A percentile compares a stretch with the other conserved stretches of the same genome.
Evolutionary conservation across 495 filamentous ascomycete species (phyloP).

Genomic region (Polyplosphaeria fusca): DNA sequence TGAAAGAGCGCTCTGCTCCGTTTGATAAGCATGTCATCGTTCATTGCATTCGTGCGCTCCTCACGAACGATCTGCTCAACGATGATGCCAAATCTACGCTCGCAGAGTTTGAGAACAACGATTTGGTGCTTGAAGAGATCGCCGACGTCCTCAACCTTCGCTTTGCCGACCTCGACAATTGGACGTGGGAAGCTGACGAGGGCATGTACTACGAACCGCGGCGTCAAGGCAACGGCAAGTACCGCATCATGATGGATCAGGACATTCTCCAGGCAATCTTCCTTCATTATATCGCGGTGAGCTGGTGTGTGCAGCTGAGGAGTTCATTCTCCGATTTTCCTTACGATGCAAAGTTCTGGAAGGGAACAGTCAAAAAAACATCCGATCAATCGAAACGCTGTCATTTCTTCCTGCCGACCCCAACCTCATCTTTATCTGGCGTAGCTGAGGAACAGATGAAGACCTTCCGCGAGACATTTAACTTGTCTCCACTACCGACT

Average conservation of each 20-base stretch:
- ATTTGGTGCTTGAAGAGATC: conserved; percentile 14
- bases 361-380: too few species aligned
- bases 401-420: too few species aligned
- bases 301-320: neutral
- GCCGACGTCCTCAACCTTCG: conserved; percentile 12
- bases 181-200: conserved; percentile 8
- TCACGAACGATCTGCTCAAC: conserved; percentile 11
- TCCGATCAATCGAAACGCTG: too few species aligned
- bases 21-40: neutral
- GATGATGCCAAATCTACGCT: conserved; percentile 11
- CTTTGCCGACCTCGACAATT: conserved; percentile 14
- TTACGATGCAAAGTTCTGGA: conserved; percentile 2
- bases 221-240: conserved; percentile 15
- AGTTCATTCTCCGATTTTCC: neutral
- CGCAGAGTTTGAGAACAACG: conserved; percentile 1
- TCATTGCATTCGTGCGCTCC: conserved; percentile 1
- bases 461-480: too few species aligned
- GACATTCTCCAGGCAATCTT: conserved; percentile 14
- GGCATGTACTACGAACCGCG: conserved; percentile 17
- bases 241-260: conserved; percentile 15
- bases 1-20: conserved; percentile 1
- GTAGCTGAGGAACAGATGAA: too few species aligned
- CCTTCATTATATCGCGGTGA: conserved; percentile 8
- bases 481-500: too few species aligned
- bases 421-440: too few species aligned